Evolutionary conservation across 345 rosid species (phyloP), one percentile per base, ranked within the genome.

Genomic region (Acer yangbiense): DNA sequence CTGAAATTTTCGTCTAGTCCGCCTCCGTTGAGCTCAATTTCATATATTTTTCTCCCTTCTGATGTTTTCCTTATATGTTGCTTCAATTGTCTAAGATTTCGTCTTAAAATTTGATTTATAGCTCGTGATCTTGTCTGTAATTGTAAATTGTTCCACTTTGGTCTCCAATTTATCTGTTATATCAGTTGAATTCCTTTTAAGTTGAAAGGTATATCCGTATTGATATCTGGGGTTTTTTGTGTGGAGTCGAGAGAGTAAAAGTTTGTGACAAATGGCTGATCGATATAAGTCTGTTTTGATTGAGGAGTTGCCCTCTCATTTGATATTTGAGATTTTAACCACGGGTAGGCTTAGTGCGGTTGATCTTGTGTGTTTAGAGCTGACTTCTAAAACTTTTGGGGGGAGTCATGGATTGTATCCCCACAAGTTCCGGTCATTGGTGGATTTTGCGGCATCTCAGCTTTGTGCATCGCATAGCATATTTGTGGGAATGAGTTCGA

Each of bases 221-320:
- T 25, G 8, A 8, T 76, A 27, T 67, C 54, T 44, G 6, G 39
- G 6, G 0, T 60, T 68, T 25, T 80, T 69, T 7, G n/a, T 61
- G 69, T 70, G 70, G 77, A 76, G 76, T 71, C 27, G 60, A 65
- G 69, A 77, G 71, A 67, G 52, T 77, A 73, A 46, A 54, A 60
- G 21, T 44, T 77, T 74, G 80, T 25, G 68, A 17, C 6, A 80
- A 76, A 93, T 92, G 99, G 98, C 89, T n/a, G 94, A 93, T 44
- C 74, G 89, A 52, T 83, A 78, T 80, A 83, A 88, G 84, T 65
- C 77, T 55, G 65, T 85, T 72, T 85, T 91, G 1, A 75, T 95
- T 11, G 99, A 90, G 79, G 97, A 95, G 46, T 86, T 95, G 73
- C 99, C 99, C 9, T 91, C 92, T 11, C 94, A 95, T 89, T 86